A percentile compares a stretch with the other conserved stretches of the same genome.
phyloP scores from a whole-genome alignment of 75 land plant genomes.

The Pinus albicaulis region DNA sequence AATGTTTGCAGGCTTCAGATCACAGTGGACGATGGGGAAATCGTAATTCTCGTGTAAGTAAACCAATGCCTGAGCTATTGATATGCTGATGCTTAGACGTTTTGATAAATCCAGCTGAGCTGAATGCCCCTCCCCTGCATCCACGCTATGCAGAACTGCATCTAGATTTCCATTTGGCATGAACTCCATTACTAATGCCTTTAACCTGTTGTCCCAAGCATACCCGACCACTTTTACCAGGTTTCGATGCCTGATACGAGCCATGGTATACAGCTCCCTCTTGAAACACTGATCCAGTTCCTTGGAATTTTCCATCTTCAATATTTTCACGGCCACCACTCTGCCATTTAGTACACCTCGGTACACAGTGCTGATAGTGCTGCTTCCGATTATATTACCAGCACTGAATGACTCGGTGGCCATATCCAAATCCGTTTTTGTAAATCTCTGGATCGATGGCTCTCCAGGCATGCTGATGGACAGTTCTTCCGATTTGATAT shows the following conservation, averaged over 20 bases:
- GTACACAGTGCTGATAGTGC: slow-evolving; percentile 61
- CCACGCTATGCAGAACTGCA: slow-evolving; percentile 30
- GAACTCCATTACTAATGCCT: slow-evolving; percentile 70
- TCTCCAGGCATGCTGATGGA: background rate
- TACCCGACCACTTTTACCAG: slow-evolving; percentile 74
- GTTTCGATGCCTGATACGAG: slow-evolving; percentile 56
- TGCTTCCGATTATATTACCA: slow-evolving; percentile 47
- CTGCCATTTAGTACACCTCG: slow-evolving; percentile 40
- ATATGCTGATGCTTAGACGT: slow-evolving; percentile 29
- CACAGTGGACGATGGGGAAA: slow-evolving; percentile 71
- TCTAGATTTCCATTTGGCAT: slow-evolving; percentile 84
- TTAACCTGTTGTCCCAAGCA: slow-evolving; percentile 53
- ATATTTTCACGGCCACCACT: slow-evolving; percentile 41
- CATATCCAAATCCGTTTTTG: slow-evolving; percentile 24
- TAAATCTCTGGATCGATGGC: slow-evolving; percentile 35
- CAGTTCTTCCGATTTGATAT: background rate
- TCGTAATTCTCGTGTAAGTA: slow-evolving; percentile 61
- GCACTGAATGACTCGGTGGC: slow-evolving; percentile 44
- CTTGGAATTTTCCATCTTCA: slow-evolving; percentile 24
- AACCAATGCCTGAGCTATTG: slow-evolving; percentile 47
- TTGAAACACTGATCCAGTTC: slow-evolving; percentile 43
- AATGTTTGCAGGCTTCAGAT: slow-evolving; percentile 77
- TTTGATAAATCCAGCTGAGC: slow-evolving; percentile 16
- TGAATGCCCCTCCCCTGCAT: slow-evolving; percentile 22
- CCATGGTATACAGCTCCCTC: slow-evolving; percentile 52